Evolutionary conservation across 495 filamentous ascomycete genomes (phyloP).

Genomic region (Aspergillus avenaceus): DNA sequence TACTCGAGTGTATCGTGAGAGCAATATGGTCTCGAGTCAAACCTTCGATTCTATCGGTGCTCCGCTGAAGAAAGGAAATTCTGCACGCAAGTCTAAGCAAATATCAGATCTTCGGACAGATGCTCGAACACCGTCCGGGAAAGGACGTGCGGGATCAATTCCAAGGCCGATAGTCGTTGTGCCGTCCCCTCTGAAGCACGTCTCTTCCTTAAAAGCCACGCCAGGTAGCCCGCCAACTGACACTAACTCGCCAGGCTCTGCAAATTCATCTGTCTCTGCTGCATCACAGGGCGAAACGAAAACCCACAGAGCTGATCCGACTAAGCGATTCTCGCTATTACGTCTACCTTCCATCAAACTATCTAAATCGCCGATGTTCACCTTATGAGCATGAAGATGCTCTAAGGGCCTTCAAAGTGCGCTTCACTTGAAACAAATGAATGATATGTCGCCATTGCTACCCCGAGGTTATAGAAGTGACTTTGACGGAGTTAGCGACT

Average conservation of each 20-base stretch:
- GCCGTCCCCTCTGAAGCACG: slow-evolving; percentile 8
- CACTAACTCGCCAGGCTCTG: background rate
- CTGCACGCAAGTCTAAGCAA: background rate
- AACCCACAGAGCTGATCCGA: no score
- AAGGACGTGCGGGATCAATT: slow-evolving; percentile 9
- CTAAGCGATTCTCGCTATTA: no score
- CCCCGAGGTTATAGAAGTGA: no score
- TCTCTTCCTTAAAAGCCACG: slow-evolving; percentile 8
- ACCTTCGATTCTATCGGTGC: background rate
- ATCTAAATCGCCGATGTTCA: slow-evolving; percentile 2
- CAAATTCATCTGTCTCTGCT: background rate
- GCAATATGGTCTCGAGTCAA: slow-evolving; percentile 1
- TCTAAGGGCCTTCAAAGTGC: no score
- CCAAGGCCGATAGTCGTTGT: slow-evolving; percentile 11
- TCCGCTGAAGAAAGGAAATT: background rate
- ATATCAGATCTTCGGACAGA: slow-evolving; percentile 5
- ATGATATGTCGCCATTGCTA: no score
- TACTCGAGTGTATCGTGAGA: slow-evolving; percentile 12
- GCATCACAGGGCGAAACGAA: background rate
- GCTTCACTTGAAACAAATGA: no score
- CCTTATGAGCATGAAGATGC: background rate
- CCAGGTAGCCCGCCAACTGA: slow-evolving; percentile 1
- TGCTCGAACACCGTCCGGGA: background rate
- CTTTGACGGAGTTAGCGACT: no score
- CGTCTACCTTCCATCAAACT: slow-evolving; percentile 12